phyloP scores from a whole-genome alignment of 2,329 filamentous ascomycete species.

The Colletotrichum coccodes region DNA sequence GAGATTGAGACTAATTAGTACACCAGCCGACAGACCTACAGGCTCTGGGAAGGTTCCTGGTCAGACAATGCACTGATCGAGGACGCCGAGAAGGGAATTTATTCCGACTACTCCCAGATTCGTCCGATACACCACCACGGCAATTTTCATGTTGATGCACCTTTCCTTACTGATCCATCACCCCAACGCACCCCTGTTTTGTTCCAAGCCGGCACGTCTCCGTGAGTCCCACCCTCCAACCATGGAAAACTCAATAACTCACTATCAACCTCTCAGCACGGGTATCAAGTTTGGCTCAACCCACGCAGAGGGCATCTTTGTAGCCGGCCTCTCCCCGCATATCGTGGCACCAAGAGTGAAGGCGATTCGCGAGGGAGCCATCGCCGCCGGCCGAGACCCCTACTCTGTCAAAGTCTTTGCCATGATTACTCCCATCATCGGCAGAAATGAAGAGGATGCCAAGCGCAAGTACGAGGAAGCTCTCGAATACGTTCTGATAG shows the following conservation, averaged over 20 bases:
- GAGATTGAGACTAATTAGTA: too few species aligned
- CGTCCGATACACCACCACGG: constrained; percentile 17
- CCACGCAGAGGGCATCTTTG: constrained; percentile 70
- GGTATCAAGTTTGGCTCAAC: constrained; percentile 65
- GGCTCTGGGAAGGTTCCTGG: constrained; percentile 24
- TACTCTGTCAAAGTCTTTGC: constrained; percentile 65
- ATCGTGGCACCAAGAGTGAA: constrained; percentile 61
- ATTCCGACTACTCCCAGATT: constrained; percentile 18
- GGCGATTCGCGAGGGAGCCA: constrained; percentile 62
- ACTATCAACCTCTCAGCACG: constrained; percentile 45
- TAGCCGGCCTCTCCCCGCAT: constrained; percentile 61
- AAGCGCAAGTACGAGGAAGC: constrained; percentile 60
- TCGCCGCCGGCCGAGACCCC: constrained; percentile 63
- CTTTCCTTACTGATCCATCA: constrained; percentile 52
- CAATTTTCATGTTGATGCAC: constrained; percentile 18
- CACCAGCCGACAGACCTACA: background rate
- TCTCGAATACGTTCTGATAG: constrained; percentile 61
- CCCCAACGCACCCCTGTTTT: constrained; percentile 66
- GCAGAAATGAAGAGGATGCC: constrained; percentile 62
- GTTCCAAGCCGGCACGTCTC: constrained; percentile 68
- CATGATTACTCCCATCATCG: constrained; percentile 60
- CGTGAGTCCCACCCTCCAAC: background rate
- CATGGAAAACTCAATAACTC: background rate
- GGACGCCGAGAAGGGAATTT: constrained; percentile 7
- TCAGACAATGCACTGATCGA: constrained; percentile 10